phyloP scores from a whole-genome alignment of 1,284 basidiomycete species.

The Microbotryum lychnidis-dioicae region DNA sequence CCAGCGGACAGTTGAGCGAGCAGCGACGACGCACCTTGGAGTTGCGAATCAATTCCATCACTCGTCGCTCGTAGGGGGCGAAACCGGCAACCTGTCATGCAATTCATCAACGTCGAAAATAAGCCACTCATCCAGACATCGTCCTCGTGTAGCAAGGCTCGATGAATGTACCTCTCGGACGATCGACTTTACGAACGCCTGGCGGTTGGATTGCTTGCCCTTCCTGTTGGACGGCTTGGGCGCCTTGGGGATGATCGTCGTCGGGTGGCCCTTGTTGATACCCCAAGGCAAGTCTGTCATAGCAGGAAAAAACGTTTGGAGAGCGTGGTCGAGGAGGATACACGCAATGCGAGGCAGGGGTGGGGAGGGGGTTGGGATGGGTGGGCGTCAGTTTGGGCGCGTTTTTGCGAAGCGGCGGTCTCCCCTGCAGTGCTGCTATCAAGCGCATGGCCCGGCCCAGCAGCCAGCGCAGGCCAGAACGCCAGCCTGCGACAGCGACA shows the following conservation, averaged over 20 bases:
- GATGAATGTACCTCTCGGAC: conserved; percentile 65
- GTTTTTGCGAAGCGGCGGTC: no score
- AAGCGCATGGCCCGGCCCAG: no score
- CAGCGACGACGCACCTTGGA: conserved; percentile 65
- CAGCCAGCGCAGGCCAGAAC: no score
- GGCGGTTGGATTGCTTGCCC: conserved; percentile 72
- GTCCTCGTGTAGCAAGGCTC: no score
- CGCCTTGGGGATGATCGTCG: conserved; percentile 72
- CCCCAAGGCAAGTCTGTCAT: conserved; percentile 76
- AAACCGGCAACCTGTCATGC: conserved; percentile 61
- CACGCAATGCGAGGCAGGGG: not conserved
- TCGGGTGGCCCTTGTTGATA: conserved; percentile 86
- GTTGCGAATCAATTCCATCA: conserved; percentile 98
- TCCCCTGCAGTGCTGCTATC: no score
- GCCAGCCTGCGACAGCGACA: no score
- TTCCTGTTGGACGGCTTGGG: conserved; percentile 84
- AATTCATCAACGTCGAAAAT: no score
- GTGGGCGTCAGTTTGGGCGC: no score
- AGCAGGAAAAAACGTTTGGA: not conserved
- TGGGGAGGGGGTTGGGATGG: no score
- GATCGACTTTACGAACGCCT: conserved; percentile 81
- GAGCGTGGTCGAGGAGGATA: not conserved
- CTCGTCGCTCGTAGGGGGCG: conserved; percentile 95
- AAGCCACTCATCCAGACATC: no score
- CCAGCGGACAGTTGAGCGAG: no score